Percentiles rank a stretch among this genome's conserved stretches.
Conservation (phyloP, 495 filamentous ascomycete genomes). For the Endocarpon pusillum region DNA sequence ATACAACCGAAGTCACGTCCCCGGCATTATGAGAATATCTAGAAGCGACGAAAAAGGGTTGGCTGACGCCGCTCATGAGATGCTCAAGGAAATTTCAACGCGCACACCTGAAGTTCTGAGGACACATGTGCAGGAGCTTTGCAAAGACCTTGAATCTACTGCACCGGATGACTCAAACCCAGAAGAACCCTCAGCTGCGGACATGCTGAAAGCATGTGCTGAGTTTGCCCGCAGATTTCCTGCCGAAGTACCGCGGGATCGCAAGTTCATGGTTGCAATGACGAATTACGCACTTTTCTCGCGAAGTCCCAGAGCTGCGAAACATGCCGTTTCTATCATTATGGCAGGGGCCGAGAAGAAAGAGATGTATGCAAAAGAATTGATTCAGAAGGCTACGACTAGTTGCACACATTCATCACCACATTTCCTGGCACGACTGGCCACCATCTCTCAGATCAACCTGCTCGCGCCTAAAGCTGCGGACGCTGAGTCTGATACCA, state of each 20-base stretch:
- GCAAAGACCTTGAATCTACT: slow-evolving; percentile 62
- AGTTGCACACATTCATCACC: slow-evolving; percentile 60
- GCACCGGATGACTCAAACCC: slow-evolving; percentile 49
- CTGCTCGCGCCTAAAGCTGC: slow-evolving; percentile 57
- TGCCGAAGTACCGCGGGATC: slow-evolving; percentile 66
- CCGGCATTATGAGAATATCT: slow-evolving; percentile 73
- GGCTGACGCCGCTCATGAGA: slow-evolving; percentile 65
- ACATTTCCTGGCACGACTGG: slow-evolving; percentile 70
- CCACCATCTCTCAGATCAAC: slow-evolving; percentile 67
- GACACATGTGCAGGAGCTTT: slow-evolving; percentile 82
- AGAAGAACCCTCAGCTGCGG: slow-evolving; percentile 53
- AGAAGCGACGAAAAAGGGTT: slow-evolving; percentile 64
- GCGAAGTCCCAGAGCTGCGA: slow-evolving; percentile 64
- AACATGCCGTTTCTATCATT: slow-evolving; percentile 82
- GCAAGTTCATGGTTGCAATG: slow-evolving; percentile 68
- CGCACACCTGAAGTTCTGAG: slow-evolving; percentile 77
- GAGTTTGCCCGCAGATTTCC: slow-evolving; percentile 76
- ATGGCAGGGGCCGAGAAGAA: slow-evolving; percentile 66
- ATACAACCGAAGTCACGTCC: slow-evolving; percentile 87
- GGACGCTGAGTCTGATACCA: slow-evolving; percentile 53
- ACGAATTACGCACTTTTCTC: slow-evolving; percentile 68
- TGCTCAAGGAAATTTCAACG: slow-evolving; percentile 83
- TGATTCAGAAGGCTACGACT: slow-evolving; percentile 55
- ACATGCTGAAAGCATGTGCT: slow-evolving; percentile 83
- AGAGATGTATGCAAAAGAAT: slow-evolving; percentile 72